These are phyloP conservation scores for Aspergillus eucalypticola DNA, from an alignment of 2,329 filamentous ascomycete genomes.

Conservation along the genomic window DNA sequence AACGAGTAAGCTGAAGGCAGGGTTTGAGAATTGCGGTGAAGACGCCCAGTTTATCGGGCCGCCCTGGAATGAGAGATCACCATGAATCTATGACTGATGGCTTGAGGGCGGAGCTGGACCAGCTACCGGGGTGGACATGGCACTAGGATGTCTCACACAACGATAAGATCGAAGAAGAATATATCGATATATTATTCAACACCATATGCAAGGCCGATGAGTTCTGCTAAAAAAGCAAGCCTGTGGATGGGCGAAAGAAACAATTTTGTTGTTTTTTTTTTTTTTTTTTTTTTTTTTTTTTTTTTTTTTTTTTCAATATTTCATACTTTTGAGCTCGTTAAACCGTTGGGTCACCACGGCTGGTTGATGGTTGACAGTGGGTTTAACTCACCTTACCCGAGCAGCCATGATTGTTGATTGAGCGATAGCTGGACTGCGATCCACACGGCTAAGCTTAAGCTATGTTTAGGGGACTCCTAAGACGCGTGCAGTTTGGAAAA, in stretches of 20 bases:
- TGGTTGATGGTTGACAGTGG: slow-evolving; percentile 8
- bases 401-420: slow-evolving; percentile 2
- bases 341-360: slow-evolving; percentile 5
- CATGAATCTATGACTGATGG: not conserved
- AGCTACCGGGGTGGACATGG: not conserved
- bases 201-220: slow-evolving; percentile 6
- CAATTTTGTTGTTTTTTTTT: too few species aligned
- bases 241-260: slow-evolving; percentile 1
- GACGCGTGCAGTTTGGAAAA: slow-evolving; percentile 22
- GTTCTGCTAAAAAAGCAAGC: slow-evolving; percentile 19
- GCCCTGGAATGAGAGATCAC: slow-evolving; percentile 8
- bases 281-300: too few species aligned
- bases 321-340: not conserved
- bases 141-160: slow-evolving; percentile 2
- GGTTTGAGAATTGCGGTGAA: slow-evolving; percentile 18
- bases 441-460: slow-evolving; percentile 31
- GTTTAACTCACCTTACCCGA: slow-evolving; percentile 18
- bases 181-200: slow-evolving; percentile 16
- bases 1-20: slow-evolving; percentile 1
- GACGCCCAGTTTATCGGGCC: slow-evolving; percentile 6
- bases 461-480: slow-evolving; percentile 25
- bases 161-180: slow-evolving; percentile 13
- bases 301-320: too few species aligned
- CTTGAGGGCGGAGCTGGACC: not conserved
- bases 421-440: slow-evolving; percentile 1